A percentile compares a stretch with the other conserved stretches of the same genome.
phyloP scores from a whole-genome alignment of 2,329 filamentous ascomycete species.

The Colletotrichum tamarilloi region DNA sequence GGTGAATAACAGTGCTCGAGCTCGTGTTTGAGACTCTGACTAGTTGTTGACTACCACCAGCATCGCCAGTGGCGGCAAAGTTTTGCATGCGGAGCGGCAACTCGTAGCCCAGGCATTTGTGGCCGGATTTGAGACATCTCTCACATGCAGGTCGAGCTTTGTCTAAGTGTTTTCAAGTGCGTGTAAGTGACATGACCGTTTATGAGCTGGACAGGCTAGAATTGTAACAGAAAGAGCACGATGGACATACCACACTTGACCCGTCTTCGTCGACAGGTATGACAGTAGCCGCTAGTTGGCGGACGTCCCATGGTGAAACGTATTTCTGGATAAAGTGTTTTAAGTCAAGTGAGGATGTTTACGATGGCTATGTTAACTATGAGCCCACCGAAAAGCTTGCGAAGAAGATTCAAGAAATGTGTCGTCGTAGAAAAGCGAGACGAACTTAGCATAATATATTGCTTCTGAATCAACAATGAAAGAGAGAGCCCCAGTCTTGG shows the following conservation, averaged over 20 bases:
- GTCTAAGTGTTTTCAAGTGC: background rate
- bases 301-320: constrained; percentile 4
- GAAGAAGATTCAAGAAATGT: no score
- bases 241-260: constrained; percentile 18
- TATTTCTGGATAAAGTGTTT: background rate
- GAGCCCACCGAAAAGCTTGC: no score
- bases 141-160: constrained; percentile 9
- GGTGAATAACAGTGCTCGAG: background rate
- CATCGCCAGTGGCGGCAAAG: background rate
- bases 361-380: no score
- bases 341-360: no score
- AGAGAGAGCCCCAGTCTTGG: no score
- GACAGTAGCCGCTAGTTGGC: constrained; percentile 24
- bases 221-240: background rate
- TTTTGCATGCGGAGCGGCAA: constrained; percentile 23
- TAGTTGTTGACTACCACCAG: background rate
- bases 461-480: no score
- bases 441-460: no score
- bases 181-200: background rate
- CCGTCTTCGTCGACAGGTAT: constrained; percentile 19
- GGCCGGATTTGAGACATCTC: constrained; percentile 22
- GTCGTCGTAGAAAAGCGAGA: no score
- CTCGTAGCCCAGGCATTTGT: constrained; percentile 17
- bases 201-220: background rate
- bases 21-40: background rate